These are phyloP conservation scores for Candida caryicola DNA, from an alignment of 805 yeast genomes.

Conservation along the genomic window DNA sequence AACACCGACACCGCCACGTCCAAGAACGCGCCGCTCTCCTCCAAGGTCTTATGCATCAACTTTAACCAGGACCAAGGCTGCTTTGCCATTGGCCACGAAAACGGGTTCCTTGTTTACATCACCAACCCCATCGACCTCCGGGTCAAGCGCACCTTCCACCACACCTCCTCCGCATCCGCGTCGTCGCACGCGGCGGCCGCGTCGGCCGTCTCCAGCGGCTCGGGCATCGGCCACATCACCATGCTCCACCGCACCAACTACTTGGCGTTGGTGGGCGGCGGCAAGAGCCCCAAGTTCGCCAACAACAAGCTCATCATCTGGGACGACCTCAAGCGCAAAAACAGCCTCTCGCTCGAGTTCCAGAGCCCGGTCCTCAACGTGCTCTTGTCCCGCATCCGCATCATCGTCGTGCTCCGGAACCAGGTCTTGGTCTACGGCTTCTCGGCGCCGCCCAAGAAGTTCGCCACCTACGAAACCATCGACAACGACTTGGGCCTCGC, in stretches of 20 bases:
- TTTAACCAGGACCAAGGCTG: slow-evolving; percentile 92
- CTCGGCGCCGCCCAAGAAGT: slow-evolving; percentile 69
- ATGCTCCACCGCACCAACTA: slow-evolving; percentile 92
- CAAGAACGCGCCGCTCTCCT: slow-evolving; percentile 14
- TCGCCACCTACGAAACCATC: slow-evolving; percentile 62
- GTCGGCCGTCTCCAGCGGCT: slow-evolving; percentile 18
- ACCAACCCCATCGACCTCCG: slow-evolving; percentile 82
- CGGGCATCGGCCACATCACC: slow-evolving; percentile 71
- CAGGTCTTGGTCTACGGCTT: slow-evolving; percentile 77
- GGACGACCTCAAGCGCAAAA: slow-evolving; percentile 83
- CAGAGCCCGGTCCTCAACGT: slow-evolving; percentile 73
- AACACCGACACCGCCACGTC: slow-evolving; percentile 17
- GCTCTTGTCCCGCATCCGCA: slow-evolving; percentile 68
- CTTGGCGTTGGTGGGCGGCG: slow-evolving; percentile 88
- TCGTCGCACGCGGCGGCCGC: not conserved
- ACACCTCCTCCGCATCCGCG: not conserved
- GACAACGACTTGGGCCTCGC: slow-evolving; percentile 64
- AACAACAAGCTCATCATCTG: slow-evolving; percentile 79
- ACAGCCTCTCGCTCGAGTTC: slow-evolving; percentile 72
- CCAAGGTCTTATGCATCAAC: slow-evolving; percentile 52
- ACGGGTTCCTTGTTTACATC: slow-evolving; percentile 81
- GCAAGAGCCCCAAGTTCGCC: slow-evolving; percentile 73
- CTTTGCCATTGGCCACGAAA: slow-evolving; percentile 77
- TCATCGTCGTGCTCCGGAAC: slow-evolving; percentile 67
- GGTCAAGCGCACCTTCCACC: slow-evolving; percentile 45